Evolutionary conservation across 2,329 filamentous ascomycete species (phyloP), one percentile per base, ranked within the genome.

Genomic region (Nemania diffusa): DNA sequence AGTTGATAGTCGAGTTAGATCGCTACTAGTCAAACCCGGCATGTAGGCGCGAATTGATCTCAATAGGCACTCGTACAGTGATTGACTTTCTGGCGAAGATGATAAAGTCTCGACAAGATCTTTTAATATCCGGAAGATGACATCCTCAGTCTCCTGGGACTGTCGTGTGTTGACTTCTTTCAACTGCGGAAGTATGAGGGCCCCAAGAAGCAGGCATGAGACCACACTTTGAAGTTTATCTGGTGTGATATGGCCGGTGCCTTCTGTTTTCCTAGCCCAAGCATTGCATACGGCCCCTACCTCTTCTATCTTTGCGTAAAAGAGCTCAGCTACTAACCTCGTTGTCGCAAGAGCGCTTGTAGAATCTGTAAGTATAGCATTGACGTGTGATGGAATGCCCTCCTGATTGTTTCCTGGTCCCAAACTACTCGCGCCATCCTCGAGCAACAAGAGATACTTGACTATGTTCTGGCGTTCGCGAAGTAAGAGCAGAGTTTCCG

Each of bases 391-490:
- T 15, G 58, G 29, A 52, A 53, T 63, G 11, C 60, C 37, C 7
- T 65, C 27, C 5, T 32, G n/a, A 6, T 55, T 66, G 32, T 20
- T 42, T 32, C 64, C 62, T n/a, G 65, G 13, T 15, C 46, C 58
- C 27, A 67, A 46, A 57, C 57, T 63, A 11, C 44, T 55, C 17
- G n/a, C 73, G 56, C 58, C 66, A 17, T 79, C 77, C 1, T 84
- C 80, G 11, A 90, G 78, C 1, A 90, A 80, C 1, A 90, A 79
- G 5, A 90, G 79, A 68, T 90, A 91, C 52, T 82, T 80, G 42
- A 85, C 81, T 65, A 87, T 80, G 6, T 77, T 73, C 51, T 82
- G 79, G 11, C 80, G 81, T 48, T 83, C 80, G 27, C 76, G 74
- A 15, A 85, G 80, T 1, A 79, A 73, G 64, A 79, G 81, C 81